Conservation (phyloP, 495 filamentous ascomycete genomes). For the Aspergillus carlsbadensis region DNA sequence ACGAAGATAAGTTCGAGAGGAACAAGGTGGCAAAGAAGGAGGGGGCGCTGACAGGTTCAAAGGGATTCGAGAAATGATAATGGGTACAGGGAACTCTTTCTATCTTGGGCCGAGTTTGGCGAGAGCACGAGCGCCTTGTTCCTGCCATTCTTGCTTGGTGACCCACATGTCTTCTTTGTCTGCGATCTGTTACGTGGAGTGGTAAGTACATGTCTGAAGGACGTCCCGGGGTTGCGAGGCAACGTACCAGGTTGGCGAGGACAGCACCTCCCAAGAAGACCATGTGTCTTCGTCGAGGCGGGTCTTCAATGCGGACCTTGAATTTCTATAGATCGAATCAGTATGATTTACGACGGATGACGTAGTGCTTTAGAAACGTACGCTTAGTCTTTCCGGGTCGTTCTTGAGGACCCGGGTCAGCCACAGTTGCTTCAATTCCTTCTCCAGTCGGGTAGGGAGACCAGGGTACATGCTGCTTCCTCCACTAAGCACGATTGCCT, state of each 20-base stretch:
- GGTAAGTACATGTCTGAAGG: constrained; percentile 16
- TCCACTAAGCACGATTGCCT: constrained; percentile 93
- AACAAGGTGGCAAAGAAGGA: constrained; percentile 3
- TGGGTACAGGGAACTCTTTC: constrained; percentile 36
- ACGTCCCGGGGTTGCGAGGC: neutral
- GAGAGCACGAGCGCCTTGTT: constrained; percentile 81
- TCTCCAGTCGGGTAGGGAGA: constrained; percentile 89
- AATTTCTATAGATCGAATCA: constrained; percentile 69
- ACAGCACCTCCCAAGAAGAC: constrained; percentile 98
- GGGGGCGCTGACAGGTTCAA: constrained; percentile 6
- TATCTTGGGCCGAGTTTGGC: constrained; percentile 74
- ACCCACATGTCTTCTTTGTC: constrained; percentile 99
- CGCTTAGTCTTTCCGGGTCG: constrained; percentile 85
- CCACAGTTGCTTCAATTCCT: constrained; percentile 98
- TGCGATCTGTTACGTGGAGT: constrained; percentile 63
- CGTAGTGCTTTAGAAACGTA: constrained; percentile 35
- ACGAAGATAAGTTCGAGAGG: neutral
- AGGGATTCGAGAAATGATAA: neutral
- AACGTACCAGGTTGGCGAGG: constrained; percentile 82
- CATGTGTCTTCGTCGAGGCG: constrained; percentile 94
- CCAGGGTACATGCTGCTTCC: constrained; percentile 99
- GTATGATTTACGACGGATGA: neutral
- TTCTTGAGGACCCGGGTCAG: constrained; percentile 85
- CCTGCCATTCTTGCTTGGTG: constrained; percentile 91
- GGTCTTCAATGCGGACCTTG: constrained; percentile 98